Evolutionary conservation across 805 yeast species (phyloP).

Genomic region (Suhomyces prunicola): DNA sequence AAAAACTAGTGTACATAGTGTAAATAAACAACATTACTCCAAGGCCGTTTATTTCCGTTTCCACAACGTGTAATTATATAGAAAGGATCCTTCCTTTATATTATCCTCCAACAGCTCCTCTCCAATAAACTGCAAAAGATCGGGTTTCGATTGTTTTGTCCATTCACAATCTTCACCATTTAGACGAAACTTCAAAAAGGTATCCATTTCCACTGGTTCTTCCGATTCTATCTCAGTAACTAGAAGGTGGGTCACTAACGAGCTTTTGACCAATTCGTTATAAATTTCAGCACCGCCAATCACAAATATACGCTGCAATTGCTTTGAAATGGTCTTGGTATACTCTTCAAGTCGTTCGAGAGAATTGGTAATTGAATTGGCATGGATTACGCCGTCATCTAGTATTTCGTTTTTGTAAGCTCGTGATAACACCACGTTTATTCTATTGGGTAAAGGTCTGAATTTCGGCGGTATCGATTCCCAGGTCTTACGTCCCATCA

Average conservation of each 20-base stretch:
- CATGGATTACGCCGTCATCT: constrained; percentile 25
- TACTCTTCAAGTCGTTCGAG: constrained; percentile 16
- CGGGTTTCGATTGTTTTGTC: constrained; percentile 29
- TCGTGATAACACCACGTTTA: constrained; percentile 74
- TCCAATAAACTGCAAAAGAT: constrained; percentile 40
- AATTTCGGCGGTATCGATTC: constrained; percentile 84
- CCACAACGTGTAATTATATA: constrained; percentile 64
- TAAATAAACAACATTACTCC: neutral
- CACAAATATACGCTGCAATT: constrained; percentile 59
- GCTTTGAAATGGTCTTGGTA: constrained; percentile 45
- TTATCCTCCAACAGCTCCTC: constrained; percentile 19
- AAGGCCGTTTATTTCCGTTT: constrained; percentile 15
- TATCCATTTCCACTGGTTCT: constrained; percentile 58
- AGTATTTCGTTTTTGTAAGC: constrained; percentile 18
- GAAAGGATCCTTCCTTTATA: constrained; percentile 42
- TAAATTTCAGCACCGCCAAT: constrained; percentile 95
- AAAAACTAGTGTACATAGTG: constrained; percentile 1
- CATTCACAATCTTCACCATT: constrained; percentile 23
- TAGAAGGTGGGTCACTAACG: constrained; percentile 51
- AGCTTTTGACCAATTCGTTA: constrained; percentile 46
- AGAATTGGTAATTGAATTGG: constrained; percentile 27
- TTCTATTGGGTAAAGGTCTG: constrained; percentile 74
- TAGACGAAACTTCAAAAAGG: constrained; percentile 50
- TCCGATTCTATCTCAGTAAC: constrained; percentile 60
- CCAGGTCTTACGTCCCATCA: constrained; percentile 98